Percentiles rank a stretch among this genome's conserved stretches.
Conservation (phyloP, 192 early-diverging fungal species). For the Backusella westeae region DNA sequence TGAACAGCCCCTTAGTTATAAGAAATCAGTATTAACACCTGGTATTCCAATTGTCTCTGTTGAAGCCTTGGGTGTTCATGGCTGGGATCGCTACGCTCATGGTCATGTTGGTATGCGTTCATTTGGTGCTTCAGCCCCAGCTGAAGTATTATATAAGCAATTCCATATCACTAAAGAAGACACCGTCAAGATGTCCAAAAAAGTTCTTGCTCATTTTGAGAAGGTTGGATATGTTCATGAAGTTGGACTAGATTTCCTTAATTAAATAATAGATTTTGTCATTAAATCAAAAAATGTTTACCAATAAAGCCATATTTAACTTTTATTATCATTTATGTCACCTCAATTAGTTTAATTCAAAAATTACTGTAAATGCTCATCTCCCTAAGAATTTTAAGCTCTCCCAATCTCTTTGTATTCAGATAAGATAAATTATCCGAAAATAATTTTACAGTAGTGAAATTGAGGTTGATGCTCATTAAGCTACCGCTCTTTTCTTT, state of each 20-base stretch:
- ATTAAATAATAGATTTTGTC: neutral
- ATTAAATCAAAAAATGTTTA: no score
- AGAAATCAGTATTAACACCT: constrained; percentile 71
- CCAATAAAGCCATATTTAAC: no score
- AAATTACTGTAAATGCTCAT: no score
- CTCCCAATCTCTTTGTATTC: no score
- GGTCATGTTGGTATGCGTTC: constrained; percentile 83
- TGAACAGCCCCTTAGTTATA: constrained; percentile 80
- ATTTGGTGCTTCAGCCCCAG: constrained; percentile 70
- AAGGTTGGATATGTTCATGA: constrained; percentile 21
- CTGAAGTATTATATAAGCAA: constrained; percentile 12
- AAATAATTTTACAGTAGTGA: no score
- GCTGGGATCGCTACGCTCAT: constrained; percentile 94
- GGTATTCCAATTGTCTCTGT: constrained; percentile 85
- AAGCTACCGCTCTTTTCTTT: no score
- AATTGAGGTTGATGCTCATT: no score
- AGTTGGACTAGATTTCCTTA: neutral
- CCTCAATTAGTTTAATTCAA: no score
- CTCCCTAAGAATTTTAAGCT: no score
- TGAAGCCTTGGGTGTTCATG: constrained; percentile 83
- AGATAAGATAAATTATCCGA: no score
- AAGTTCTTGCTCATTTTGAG: constrained; percentile 8
- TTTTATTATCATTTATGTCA: no score
- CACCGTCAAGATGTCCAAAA: constrained; percentile 9
- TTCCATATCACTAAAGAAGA: constrained; percentile 22